phyloP scores from a whole-genome alignment of 345 rosid genomes.

The Pseudoturritis turrita region DNA sequence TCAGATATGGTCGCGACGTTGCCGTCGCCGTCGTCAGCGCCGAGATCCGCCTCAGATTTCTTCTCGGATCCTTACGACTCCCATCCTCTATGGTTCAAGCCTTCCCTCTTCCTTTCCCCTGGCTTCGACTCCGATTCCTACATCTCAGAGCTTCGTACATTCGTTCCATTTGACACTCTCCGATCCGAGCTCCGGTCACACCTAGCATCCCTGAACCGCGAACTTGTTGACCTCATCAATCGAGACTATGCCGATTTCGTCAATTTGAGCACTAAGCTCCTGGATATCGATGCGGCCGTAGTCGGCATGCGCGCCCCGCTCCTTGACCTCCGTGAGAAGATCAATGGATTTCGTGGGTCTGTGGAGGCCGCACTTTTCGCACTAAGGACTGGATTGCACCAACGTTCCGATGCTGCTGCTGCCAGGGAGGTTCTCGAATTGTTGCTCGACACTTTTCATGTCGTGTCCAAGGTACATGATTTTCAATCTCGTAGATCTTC shows the following conservation, averaged over 20 bases:
- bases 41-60: constrained; percentile 79
- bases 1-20: constrained; percentile 50
- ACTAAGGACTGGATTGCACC: constrained; percentile 70
- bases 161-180: constrained; percentile 92
- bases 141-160: constrained; percentile 91
- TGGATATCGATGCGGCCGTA: constrained; percentile 86
- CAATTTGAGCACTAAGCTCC: constrained; percentile 91
- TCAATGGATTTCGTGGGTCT: constrained; percentile 66
- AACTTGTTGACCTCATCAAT: constrained; percentile 93
- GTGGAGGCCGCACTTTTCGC: constrained; percentile 69
- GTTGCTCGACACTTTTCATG: constrained; percentile 89
- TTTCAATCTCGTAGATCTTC: neutral
- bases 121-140: constrained; percentile 82
- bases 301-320: constrained; percentile 98
- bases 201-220: constrained; percentile 87
- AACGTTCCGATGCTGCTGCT: constrained; percentile 90
- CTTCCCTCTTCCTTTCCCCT: constrained; percentile 76
- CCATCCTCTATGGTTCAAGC: constrained; percentile 95
- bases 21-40: constrained; percentile 52
- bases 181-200: constrained; percentile 87
- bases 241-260: constrained; percentile 98
- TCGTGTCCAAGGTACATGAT: constrained; percentile 78
- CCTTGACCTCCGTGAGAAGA: constrained; percentile 83
- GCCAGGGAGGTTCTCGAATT: constrained; percentile 85
- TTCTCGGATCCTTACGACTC: constrained; percentile 87